These are phyloP conservation scores for Edaphochlamys debaryana DNA, from an alignment of 139 green algal species.

Conservation along the genomic window DNA sequence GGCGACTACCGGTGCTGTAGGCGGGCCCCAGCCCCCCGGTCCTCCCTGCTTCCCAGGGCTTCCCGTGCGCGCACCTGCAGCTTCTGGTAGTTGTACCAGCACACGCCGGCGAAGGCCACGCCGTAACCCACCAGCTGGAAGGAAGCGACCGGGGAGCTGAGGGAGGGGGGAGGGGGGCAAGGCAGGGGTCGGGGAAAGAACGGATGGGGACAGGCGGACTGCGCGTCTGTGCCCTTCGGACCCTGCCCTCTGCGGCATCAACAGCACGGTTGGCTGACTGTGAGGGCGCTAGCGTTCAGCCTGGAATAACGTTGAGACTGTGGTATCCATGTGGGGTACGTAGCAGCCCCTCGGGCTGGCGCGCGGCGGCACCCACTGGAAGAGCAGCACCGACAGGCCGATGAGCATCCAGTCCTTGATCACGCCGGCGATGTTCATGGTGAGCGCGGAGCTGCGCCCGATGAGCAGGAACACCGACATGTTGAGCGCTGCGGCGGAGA, in stretches of 20 bases:
- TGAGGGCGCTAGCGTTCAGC: too few species aligned
- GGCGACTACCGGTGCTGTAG: too few species aligned
- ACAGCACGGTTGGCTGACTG: too few species aligned
- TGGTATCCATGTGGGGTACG: too few species aligned
- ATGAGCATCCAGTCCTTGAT: slow-evolving; percentile 70
- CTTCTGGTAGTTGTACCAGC: slow-evolving; percentile 72
- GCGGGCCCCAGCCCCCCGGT: too few species aligned
- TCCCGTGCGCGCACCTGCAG: slow-evolving; percentile 39
- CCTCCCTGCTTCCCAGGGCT: too few species aligned
- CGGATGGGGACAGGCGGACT: too few species aligned
- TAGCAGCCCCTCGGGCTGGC: too few species aligned
- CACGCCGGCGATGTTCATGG: slow-evolving; percentile 72
- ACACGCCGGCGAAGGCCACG: slow-evolving; percentile 76
- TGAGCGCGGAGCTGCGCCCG: slow-evolving; percentile 79
- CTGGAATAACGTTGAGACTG: too few species aligned
- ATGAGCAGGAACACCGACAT: slow-evolving; percentile 91
- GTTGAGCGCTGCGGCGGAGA: slow-evolving; percentile 82
- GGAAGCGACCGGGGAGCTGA: slow-evolving; percentile 55
- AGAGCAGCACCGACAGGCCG: slow-evolving; percentile 36
- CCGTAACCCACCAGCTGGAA: slow-evolving; percentile 77
- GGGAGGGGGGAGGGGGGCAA: background rate
- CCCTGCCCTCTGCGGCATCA: too few species aligned
- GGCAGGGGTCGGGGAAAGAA: too few species aligned
- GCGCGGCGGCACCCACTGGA: slow-evolving; percentile 29
- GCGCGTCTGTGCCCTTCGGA: too few species aligned